Evolutionary conservation across 208 protist genomes (phyloP), one percentile per base, ranked within the genome.

Genomic region (Trichomonas tenax): DNA sequence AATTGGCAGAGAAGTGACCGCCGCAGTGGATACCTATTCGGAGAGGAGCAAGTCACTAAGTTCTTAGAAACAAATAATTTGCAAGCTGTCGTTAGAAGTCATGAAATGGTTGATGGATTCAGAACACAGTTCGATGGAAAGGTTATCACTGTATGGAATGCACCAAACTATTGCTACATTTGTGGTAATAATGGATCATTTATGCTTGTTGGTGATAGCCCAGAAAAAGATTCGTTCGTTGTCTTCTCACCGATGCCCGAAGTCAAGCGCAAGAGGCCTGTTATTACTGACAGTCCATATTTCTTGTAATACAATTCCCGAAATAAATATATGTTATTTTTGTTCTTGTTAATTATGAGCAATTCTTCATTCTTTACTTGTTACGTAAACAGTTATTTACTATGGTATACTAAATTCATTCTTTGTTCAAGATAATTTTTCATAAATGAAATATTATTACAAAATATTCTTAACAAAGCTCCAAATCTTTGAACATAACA

Each of bases 91-190:
- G 98, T 97, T 97, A 97, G 98, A 23, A 98, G 98, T 15, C 98
- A 98, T 97, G 98, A 98, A 97, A 97, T 99, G 26, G 98, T 99
- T 23, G 98, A 99, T 96, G 98, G 98, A 34, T 98, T 98, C 96
- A 98, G 98, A 97, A 98, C 98, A 96, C 98, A 98, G 97, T 98
- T 98, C 44, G 96, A 98, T 26, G 51, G 97, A 96, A 44, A 84
- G 21, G 96, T 99, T 11, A 98, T 98, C 17, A 99, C 98, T 15
- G 98, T 99, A 38, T 99, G 98, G 98, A 98, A 97, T 8, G 98
- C 98, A 8, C 98, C 98, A 48, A 99, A 99, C 97, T 96, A 96
- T 46, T 96, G 93, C 49, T 96, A 96, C 21, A 15, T 51, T 9
- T 93, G 86, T 51, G 86, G 40, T 15, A 93, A 93, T 38, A 34